phyloP scores from a whole-genome alignment of 257 asterid species.

The Verbascum thapsus region DNA sequence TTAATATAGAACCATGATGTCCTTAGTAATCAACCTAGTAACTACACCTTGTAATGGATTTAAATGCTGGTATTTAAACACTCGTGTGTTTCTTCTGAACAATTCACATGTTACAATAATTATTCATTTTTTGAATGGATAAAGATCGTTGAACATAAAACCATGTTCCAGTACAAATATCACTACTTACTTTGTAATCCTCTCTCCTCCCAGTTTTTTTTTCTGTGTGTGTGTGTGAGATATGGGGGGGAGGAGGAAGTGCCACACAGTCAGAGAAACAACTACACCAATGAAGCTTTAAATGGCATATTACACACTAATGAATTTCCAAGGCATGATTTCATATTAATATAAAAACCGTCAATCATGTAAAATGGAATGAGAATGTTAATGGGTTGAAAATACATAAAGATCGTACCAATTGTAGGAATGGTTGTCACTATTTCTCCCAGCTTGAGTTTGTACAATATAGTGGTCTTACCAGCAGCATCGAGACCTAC shows the following conservation, averaged over 20 bases:
- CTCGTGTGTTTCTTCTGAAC: neutral
- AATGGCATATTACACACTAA: neutral
- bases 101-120: too few relatives aligned
- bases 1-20: neutral
- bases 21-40: neutral
- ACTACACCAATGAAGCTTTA: neutral
- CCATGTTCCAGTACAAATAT: neutral
- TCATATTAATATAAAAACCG: too few relatives aligned
- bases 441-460: constrained; percentile 81
- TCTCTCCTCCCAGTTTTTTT: too few relatives aligned
- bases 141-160: neutral
- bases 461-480: constrained; percentile 81
- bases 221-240: too few relatives aligned
- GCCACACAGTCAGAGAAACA: neutral
- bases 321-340: too few relatives aligned
- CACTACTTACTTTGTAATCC: neutral
- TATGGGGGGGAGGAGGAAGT: too few relatives aligned
- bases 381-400: neutral
- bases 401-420: constrained; percentile 45
- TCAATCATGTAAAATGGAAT: neutral
- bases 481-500: constrained; percentile 92
- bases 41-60: neutral
- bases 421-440: constrained; percentile 81
- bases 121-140: too few relatives aligned
- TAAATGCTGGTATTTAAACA: too few relatives aligned